A percentile compares a stretch with the other conserved stretches of the same genome.
Evolutionary conservation across 306 rosid species (phyloP).

Genomic region (Medicago ruthenica): DNA sequence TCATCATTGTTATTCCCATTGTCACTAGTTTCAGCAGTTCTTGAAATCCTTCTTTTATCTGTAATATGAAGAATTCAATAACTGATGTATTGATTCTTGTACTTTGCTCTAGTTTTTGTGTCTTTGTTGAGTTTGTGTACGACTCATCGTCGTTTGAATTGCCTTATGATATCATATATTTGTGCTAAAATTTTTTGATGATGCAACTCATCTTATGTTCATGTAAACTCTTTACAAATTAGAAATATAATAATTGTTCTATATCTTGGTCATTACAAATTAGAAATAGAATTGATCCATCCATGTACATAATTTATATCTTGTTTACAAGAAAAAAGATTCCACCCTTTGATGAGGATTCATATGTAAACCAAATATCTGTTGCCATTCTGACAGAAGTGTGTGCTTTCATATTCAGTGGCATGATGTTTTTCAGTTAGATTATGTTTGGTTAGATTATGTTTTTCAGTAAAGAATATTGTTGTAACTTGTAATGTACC

Average conservation of each 20-base stretch:
- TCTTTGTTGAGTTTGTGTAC: conserved; percentile 4
- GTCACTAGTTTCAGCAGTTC: conserved; percentile 62
- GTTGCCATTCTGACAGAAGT: too few relatives aligned
- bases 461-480: too few relatives aligned
- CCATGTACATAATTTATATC: background rate
- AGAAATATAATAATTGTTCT: background rate
- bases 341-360: too few relatives aligned
- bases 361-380: too few relatives aligned
- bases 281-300: background rate
- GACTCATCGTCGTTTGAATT: conserved; percentile 20
- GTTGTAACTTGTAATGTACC: too few relatives aligned
- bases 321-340: too few relatives aligned
- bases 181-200: background rate
- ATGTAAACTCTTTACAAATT: background rate
- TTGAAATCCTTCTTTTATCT: conserved; percentile 31
- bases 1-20: conserved; percentile 63
- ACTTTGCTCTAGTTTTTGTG: background rate
- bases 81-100: background rate
- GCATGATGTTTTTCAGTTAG: too few relatives aligned
- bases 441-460: too few relatives aligned
- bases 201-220: conserved; percentile 8
- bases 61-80: conserved; percentile 6
- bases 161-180: background rate
- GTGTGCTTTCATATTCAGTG: too few relatives aligned
- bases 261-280: background rate